These are phyloP conservation scores for Flueggea neowawraea DNA, from an alignment of 441 rosid genomes.

Conservation along the genomic window DNA sequence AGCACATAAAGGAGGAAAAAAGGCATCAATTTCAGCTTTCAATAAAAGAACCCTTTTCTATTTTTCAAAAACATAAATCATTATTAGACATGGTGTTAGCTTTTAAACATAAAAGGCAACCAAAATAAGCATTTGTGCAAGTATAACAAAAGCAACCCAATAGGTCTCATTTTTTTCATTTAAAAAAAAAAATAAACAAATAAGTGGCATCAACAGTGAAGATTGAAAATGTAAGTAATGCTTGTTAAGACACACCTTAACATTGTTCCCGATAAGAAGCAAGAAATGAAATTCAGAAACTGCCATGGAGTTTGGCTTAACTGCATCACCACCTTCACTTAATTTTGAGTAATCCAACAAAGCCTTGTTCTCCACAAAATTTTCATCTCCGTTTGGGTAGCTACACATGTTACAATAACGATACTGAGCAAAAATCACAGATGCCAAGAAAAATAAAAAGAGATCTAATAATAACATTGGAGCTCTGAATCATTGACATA, in stretches of 20 bases:
- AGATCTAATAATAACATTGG: slow-evolving; percentile 2
- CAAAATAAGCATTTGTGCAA: too few species aligned
- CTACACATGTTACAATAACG: slow-evolving; percentile 37
- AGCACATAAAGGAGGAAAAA: too few species aligned
- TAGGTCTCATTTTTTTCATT: too few species aligned
- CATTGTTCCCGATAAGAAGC: slow-evolving; percentile 93
- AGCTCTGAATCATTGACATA: too few species aligned
- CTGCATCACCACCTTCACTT: slow-evolving; percentile 65
- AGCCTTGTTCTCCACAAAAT: slow-evolving; percentile 98
- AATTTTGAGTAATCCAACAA: slow-evolving; percentile 82
- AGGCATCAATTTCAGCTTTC: too few species aligned
- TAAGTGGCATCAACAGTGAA: too few species aligned
- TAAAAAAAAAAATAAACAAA: too few species aligned
- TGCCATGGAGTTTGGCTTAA: slow-evolving; percentile 89
- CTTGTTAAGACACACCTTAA: slow-evolving; percentile 70
- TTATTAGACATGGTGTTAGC: too few species aligned
- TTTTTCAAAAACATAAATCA: too few species aligned
- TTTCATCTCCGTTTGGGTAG: slow-evolving; percentile 88
- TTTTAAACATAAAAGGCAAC: too few species aligned
- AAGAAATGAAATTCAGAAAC: slow-evolving; percentile 97
- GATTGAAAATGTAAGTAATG: neutral
- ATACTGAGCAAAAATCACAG: slow-evolving; percentile 11
- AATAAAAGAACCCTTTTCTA: too few species aligned
- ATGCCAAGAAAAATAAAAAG: neutral
- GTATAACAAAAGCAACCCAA: too few species aligned